Evolutionary conservation across 164 flowering plant genomes (phyloP), one percentile per base, ranked within the genome.

Genomic region (Saururus chinensis): DNA sequence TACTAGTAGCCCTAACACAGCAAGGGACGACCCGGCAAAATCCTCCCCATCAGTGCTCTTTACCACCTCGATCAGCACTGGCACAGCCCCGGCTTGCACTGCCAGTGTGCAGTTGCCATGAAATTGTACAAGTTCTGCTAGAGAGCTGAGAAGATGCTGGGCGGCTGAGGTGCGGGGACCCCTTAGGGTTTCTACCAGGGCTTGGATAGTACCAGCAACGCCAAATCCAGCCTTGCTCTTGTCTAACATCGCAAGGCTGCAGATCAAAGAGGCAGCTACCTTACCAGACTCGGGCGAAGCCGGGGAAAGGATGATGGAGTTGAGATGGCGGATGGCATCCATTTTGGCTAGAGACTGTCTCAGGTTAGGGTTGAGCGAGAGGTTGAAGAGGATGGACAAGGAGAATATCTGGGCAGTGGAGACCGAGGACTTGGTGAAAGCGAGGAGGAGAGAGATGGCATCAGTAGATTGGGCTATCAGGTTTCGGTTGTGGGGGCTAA

Each of bases 161-260:
- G 78, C 26, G 13, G 80, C 72, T 1, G 70, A 57, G 37, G 62
- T 22, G 0, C 60, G 49, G 0, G 71, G 69, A 1, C 51, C 68
- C 0, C 74, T 68, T 7, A 85, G 51, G 4, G 77, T 77, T 56
- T 73, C 72, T 14, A 87, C 76, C 17, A 87, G 74, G 6, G 74
- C 62, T 63, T 80, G 80, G 62, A 85, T 56, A 0, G 89, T 85
- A 0, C 88, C 88, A 0, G 83, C 84, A 1, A 84, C 87, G 0
- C 95, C 89, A 56, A 83, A 84, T 61, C 65, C 71, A 62, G 85
- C 91, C 74, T 85, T 87, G 77, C 82, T 87, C 73, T 79, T 85
- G 64, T 87, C 87, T 0, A 80, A 72, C 89, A 85, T 82, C 42
- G 89, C 87, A 64, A 87, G 52, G 60, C 95, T 87, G 64, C 89